A percentile compares a stretch with the other conserved stretches of the same genome.
Conservation (phyloP, 305 asterid species). For the Solanum aculeatissimum region DNA sequence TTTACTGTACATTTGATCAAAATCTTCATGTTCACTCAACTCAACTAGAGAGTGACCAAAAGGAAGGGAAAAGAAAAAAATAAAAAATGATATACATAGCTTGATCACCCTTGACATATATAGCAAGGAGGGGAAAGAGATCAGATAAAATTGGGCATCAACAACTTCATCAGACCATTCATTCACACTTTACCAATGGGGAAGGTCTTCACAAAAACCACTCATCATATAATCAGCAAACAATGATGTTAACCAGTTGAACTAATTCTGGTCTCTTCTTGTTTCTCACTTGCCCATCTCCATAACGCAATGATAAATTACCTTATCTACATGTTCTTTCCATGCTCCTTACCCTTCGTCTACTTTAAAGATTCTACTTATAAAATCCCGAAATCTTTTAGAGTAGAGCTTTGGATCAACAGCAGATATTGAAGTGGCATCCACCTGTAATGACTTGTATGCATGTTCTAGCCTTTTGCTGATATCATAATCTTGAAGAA, state of each 20-base stretch:
- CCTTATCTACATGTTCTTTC: neutral
- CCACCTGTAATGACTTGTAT: slow-evolving; percentile 61
- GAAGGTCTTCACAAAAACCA: neutral
- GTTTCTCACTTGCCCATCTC: neutral
- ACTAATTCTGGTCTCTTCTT: neutral
- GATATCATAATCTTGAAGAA: slow-evolving; percentile 64
- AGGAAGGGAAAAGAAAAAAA: neutral
- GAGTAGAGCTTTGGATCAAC: slow-evolving; percentile 73
- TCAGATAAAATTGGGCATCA: neutral
- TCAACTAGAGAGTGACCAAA: neutral
- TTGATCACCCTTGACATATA: neutral
- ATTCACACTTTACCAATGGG: neutral
- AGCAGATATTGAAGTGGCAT: slow-evolving; percentile 60
- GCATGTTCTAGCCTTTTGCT: slow-evolving; percentile 82
- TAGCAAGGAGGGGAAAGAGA: neutral
- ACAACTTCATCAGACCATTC: neutral
- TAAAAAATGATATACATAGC: neutral
- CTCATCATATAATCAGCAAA: neutral
- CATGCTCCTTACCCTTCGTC: slow-evolving; percentile 8
- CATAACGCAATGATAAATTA: neutral
- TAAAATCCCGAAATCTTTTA: slow-evolving; percentile 56
- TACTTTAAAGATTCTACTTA: slow-evolving; percentile 47
- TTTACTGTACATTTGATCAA: slow-evolving; percentile 4
- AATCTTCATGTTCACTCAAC: slow-evolving; percentile 3
- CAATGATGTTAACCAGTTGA: neutral